These are phyloP conservation scores for Rhizopogon vulgaris DNA, from an alignment of 768 basidiomycete species.

Conservation along the genomic window DNA sequence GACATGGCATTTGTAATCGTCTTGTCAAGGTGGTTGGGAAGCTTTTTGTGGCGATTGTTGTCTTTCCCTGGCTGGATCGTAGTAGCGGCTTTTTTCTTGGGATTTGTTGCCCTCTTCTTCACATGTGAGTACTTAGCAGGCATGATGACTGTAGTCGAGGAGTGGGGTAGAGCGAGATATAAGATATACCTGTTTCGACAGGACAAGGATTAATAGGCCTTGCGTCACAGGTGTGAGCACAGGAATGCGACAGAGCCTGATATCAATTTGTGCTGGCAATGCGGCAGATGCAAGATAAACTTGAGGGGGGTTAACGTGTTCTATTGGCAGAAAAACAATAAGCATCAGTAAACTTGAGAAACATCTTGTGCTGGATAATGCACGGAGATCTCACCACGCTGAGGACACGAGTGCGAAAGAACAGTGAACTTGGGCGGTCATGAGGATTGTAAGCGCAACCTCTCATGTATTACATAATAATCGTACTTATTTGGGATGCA, in stretches of 20 bases:
- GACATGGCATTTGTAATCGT: slow-evolving; percentile 50
- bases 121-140: slow-evolving; percentile 71
- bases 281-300: neutral
- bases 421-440: neutral
- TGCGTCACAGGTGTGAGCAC: neutral
- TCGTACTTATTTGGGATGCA: neutral
- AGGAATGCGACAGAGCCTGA: slow-evolving; percentile 1
- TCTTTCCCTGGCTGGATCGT: slow-evolving; percentile 17
- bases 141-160: slow-evolving; percentile 31
- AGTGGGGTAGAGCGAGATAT: neutral
- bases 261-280: slow-evolving; percentile 14
- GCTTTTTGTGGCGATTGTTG: slow-evolving; percentile 27
- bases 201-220: neutral
- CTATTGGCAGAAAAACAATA: neutral
- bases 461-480: neutral
- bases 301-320: neutral
- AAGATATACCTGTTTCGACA: neutral
- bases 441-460: neutral
- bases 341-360: neutral
- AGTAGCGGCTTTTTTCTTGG: slow-evolving; percentile 40
- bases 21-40: slow-evolving; percentile 47
- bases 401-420: neutral
- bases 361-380: neutral
- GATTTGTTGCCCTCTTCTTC: slow-evolving; percentile 53
- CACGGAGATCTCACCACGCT: neutral